Percentiles rank a stretch among this genome's conserved stretches.
Conservation (phyloP, 192 early-diverging fungal species). For the Coemansia sp. region DNA sequence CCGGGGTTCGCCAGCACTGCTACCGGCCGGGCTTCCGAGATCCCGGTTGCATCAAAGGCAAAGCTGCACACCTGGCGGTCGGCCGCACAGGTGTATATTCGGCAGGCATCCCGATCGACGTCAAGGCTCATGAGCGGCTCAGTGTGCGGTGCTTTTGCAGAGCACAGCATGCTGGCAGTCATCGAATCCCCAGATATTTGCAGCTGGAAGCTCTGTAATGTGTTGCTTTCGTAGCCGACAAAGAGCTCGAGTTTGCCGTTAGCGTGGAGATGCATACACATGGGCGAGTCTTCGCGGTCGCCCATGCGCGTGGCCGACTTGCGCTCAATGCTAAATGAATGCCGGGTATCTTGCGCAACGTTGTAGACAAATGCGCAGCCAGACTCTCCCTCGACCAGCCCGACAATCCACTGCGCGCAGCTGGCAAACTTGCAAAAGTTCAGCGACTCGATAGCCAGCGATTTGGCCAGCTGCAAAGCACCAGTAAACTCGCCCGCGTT, state of each 20-base stretch:
- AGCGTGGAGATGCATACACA: slow-evolving; percentile 17
- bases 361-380: slow-evolving; percentile 29
- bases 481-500: slow-evolving; percentile 24
- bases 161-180: background rate
- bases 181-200: background rate
- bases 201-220: slow-evolving; percentile 22
- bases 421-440: slow-evolving; percentile 42
- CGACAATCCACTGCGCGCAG: slow-evolving; percentile 17
- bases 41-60: background rate
- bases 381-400: slow-evolving; percentile 10
- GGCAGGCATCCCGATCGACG: slow-evolving; percentile 5
- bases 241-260: background rate
- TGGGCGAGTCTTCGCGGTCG: slow-evolving; percentile 32
- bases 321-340: slow-evolving; percentile 18
- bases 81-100: slow-evolving; percentile 39
- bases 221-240: slow-evolving; percentile 43
- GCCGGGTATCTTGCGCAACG: background rate
- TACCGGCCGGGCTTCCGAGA: background rate
- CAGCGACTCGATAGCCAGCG: slow-evolving; percentile 36
- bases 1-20: slow-evolving; percentile 18
- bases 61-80: slow-evolving; percentile 37
- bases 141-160: slow-evolving; percentile 14
- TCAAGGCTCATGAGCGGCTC: slow-evolving; percentile 44
- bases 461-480: background rate
- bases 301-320: slow-evolving; percentile 16